A percentile compares a stretch with the other conserved stretches of the same genome.
Conservation (phyloP, 2,329 filamentous ascomycete species). For the Aurifilum marmelostoma region DNA sequence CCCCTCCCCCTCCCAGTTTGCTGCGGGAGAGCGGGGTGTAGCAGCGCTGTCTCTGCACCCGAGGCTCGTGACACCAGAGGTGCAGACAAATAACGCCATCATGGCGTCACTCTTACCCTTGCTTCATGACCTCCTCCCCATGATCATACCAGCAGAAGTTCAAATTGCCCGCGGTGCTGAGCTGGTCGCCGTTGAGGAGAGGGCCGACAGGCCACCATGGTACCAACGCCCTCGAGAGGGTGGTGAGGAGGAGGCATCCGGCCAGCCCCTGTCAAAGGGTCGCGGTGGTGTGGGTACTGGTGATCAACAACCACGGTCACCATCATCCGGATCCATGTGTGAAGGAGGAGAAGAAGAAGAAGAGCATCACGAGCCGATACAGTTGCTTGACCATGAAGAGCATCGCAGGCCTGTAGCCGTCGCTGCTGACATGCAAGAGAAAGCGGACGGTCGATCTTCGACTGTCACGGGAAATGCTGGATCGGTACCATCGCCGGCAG, state of each 20-base stretch:
- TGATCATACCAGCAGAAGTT: conserved; percentile 62
- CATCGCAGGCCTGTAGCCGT: neutral
- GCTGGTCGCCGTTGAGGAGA: conserved; percentile 16
- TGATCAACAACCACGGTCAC: conserved; percentile 1
- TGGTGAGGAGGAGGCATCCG: conserved; percentile 34
- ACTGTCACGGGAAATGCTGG: neutral
- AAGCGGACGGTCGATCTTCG: neutral
- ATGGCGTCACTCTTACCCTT: conserved; percentile 60
- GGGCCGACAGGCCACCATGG: conserved; percentile 18
- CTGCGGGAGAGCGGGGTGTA: neutral
- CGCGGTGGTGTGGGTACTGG: conserved; percentile 5
- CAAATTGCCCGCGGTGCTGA: conserved; percentile 52
- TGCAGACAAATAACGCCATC: conserved; percentile 1
- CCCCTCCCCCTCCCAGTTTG: no score
- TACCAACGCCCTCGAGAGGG: conserved; percentile 6
- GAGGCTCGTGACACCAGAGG: neutral
- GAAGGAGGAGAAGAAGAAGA: conserved; percentile 36
- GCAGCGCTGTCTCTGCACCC: neutral
- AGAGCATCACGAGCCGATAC: conserved; percentile 37
- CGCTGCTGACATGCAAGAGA: neutral
- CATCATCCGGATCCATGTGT: conserved; percentile 1
- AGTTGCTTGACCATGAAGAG: conserved; percentile 25
- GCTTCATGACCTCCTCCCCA: conserved; percentile 61
- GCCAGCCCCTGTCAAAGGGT: neutral
- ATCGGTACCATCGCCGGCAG: conserved; percentile 11